phyloP scores from a whole-genome alignment of 2,329 filamentous ascomycete genomes.

The Ophiosphaerella herpotricha region DNA sequence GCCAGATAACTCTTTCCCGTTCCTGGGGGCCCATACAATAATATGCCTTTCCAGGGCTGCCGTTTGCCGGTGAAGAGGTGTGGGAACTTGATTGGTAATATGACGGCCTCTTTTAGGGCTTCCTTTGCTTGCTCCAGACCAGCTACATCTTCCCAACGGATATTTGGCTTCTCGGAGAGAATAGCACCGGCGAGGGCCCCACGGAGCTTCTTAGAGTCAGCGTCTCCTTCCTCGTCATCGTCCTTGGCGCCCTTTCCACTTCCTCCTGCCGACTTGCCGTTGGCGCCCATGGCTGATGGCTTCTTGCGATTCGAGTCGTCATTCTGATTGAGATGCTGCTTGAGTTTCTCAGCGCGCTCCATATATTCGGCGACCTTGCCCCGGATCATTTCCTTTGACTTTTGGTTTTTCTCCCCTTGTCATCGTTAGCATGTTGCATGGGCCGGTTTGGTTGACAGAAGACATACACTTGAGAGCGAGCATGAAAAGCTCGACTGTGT shows the following conservation, averaged over 20 bases:
- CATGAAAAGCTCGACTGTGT: slow-evolving; percentile 89
- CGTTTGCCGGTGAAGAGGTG: slow-evolving; percentile 94
- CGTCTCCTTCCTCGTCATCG: slow-evolving; percentile 71
- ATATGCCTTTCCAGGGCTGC: slow-evolving; percentile 97
- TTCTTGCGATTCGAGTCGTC: slow-evolving; percentile 71
- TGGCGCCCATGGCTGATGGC: slow-evolving; percentile 71
- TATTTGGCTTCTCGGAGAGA: slow-evolving; percentile 90
- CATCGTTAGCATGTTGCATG: slow-evolving; percentile 15
- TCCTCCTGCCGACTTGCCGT: slow-evolving; percentile 68
- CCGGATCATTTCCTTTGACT: slow-evolving; percentile 96
- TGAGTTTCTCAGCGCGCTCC: slow-evolving; percentile 97
- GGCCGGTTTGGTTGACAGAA: neutral
- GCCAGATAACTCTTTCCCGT: slow-evolving; percentile 98
- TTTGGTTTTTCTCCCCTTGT: slow-evolving; percentile 89
- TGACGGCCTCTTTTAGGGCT: slow-evolving; percentile 94
- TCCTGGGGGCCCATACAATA: slow-evolving; percentile 93
- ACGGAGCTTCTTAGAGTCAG: slow-evolving; percentile 93
- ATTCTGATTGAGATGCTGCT: slow-evolving; percentile 79
- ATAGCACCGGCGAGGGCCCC: slow-evolving; percentile 91
- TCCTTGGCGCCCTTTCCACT: slow-evolving; percentile 64
- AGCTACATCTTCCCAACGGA: slow-evolving; percentile 98
- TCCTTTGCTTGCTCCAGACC: slow-evolving; percentile 94
- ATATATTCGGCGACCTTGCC: slow-evolving; percentile 96
- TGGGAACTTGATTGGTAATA: slow-evolving; percentile 97
- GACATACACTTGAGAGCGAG: slow-evolving; percentile 84